Evolutionary conservation across 257 asterid genomes (phyloP), one percentile per base, ranked within the genome.

Genomic region (Mitragyna speciosa): DNA sequence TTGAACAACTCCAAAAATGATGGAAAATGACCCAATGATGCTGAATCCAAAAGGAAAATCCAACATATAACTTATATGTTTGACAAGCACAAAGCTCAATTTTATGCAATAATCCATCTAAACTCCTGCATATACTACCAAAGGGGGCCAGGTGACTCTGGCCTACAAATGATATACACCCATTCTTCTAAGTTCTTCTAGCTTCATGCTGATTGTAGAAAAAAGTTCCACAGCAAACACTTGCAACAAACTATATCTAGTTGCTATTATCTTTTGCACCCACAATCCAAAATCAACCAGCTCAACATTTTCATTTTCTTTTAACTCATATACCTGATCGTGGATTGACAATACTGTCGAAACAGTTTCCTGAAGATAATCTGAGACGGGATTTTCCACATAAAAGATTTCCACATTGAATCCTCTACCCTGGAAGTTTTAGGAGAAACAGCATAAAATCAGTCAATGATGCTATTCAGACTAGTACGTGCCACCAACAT

Each of bases 301-400:
- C 30, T 43, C 41, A 59, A 45, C 12, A 11, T 61, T 33, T 7
- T 67, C 79, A 45, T 22, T 51, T 66, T 59, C 49, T 80, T 24
- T 36, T 20, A 52, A 73, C 51, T 61, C 22, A 67, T 20, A 12
- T 82, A 93, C 99, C 97, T 88, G 92, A 71, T 93, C 96, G 81
- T 92, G 89, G 78, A 95, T 93, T 73, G 95, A 86, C 82, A 88
- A 64, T 58, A 95, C 95, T 15, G 97, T 89, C 28, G 97, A 91
- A 83, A 95, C 95, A 73, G 91, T 90, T 47, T 92, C 88, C 85
- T 84, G 96, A 28, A 93, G 86, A 80, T 95, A 95, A 91, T 93
- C 97, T 70, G 97, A 84, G 81, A 86, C 97, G 63, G 99, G 94
- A 78, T 92, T 94, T 89, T 95, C 97, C 75, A 84, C 89, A 82